These are phyloP conservation scores for Aaosphaeria pasadenensis DNA, from an alignment of 2,329 filamentous ascomycete genomes.

Conservation along the genomic window DNA sequence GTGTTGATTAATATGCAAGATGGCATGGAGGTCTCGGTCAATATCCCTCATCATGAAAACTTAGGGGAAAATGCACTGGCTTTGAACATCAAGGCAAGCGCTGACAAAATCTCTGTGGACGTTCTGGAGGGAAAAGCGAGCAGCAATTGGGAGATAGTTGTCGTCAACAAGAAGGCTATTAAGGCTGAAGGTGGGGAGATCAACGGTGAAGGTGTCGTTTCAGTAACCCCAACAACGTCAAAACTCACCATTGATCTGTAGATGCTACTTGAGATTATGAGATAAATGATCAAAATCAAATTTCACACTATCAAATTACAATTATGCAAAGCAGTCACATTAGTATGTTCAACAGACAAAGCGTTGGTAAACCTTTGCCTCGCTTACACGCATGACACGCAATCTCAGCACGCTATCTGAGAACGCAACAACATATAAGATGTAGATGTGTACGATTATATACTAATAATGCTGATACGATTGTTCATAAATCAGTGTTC, in stretches of 20 bases:
- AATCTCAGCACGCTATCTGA: too few species aligned
- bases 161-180: background rate
- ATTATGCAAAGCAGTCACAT: too few species aligned
- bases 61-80: background rate
- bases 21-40: slow-evolving; percentile 6
- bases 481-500: too few species aligned
- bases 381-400: too few species aligned
- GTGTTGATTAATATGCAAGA: slow-evolving; percentile 6
- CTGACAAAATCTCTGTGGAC: slow-evolving; percentile 1
- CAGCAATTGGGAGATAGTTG: background rate
- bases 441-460: too few species aligned
- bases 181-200: background rate
- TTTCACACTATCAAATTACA: too few species aligned
- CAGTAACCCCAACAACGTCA: background rate
- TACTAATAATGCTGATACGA: too few species aligned
- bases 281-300: too few species aligned
- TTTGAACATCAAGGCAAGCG: slow-evolving; percentile 1
- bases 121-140: slow-evolving; percentile 1
- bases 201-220: background rate
- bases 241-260: background rate
- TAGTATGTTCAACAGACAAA: too few species aligned
- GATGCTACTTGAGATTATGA: background rate
- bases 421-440: too few species aligned
- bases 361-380: too few species aligned
- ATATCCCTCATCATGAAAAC: slow-evolving; percentile 6